Conservation (phyloP, 495 filamentous ascomycete species). For the Penicillium robsamsonii region DNA sequence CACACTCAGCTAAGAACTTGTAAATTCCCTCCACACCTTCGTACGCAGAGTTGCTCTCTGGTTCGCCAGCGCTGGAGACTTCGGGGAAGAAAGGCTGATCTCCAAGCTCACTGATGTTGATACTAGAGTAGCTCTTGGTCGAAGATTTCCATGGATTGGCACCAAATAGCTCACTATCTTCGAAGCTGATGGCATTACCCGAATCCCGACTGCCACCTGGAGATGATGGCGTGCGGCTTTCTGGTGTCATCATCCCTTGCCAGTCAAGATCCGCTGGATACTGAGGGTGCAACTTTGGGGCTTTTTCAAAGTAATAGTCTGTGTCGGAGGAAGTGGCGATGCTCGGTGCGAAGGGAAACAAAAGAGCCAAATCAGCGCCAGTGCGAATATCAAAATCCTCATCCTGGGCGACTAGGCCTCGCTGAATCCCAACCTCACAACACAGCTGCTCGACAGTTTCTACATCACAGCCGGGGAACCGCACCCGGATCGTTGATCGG, state of each 20-base stretch:
- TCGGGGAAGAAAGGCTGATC: constrained; percentile 44
- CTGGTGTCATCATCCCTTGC: constrained; percentile 56
- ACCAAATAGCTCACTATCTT: constrained; percentile 45
- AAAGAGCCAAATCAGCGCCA: constrained; percentile 69
- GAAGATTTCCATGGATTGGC: constrained; percentile 51
- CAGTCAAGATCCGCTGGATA: constrained; percentile 47
- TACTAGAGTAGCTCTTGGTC: constrained; percentile 47
- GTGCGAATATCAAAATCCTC: constrained; percentile 61
- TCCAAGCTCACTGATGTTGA: constrained; percentile 53
- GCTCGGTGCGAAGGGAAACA: constrained; percentile 83
- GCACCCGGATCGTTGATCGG: constrained; percentile 65
- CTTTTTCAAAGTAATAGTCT: constrained; percentile 35
- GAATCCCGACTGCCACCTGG: constrained; percentile 24
- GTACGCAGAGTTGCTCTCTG: constrained; percentile 54
- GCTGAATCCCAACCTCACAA: constrained; percentile 75
- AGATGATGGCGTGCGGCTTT: constrained; percentile 25
- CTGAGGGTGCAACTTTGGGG: constrained; percentile 23
- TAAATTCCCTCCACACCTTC: constrained; percentile 85
- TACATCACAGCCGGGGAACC: constrained; percentile 87
- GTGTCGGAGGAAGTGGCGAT: constrained; percentile 32
- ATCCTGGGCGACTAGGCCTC: constrained; percentile 79
- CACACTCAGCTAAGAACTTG: constrained; percentile 82
- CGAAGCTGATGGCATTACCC: constrained; percentile 42
- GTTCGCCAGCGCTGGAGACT: constrained; percentile 33
- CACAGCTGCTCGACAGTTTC: constrained; percentile 81